phyloP scores from a whole-genome alignment of 352 stramenopile genomes.

The Globisporangium acanthophoron region DNA sequence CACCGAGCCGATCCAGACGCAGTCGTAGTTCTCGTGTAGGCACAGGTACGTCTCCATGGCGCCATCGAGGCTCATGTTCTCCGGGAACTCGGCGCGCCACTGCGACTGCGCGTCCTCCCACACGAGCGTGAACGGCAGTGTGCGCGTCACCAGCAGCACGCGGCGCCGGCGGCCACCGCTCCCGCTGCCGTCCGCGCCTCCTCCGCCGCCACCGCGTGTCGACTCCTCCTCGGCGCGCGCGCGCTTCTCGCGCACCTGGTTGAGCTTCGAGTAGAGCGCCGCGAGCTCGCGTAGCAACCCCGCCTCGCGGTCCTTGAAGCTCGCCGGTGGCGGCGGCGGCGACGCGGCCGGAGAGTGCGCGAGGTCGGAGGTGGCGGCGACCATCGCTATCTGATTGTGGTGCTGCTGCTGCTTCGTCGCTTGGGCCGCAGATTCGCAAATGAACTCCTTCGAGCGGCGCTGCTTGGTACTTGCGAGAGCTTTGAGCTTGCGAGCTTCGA shows the following conservation, averaged over 20 bases:
- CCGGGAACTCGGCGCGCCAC: slow-evolving; percentile 75
- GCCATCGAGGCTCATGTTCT: slow-evolving; percentile 63
- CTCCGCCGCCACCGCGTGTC: slow-evolving; percentile 13
- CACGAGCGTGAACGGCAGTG: slow-evolving; percentile 71
- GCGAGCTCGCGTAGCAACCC: slow-evolving; percentile 66
- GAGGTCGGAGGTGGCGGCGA: neutral
- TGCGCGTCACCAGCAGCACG: slow-evolving; percentile 71
- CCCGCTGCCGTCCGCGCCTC: slow-evolving; percentile 17
- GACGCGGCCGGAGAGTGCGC: neutral
- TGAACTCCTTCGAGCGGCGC: too few relatives aligned
- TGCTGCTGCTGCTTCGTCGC: too few relatives aligned
- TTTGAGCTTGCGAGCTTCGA: too few relatives aligned
- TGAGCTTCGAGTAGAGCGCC: slow-evolving; percentile 75
- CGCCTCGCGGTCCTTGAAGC: slow-evolving; percentile 68
- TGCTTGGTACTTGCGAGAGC: too few relatives aligned
- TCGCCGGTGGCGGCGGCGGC: slow-evolving; percentile 6
- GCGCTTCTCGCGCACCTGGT: slow-evolving; percentile 77
- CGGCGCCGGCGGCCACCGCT: slow-evolving; percentile 32
- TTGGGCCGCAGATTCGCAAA: too few relatives aligned
- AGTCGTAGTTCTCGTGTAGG: slow-evolving; percentile 77
- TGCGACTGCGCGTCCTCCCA: slow-evolving; percentile 77
- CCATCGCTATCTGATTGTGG: too few relatives aligned
- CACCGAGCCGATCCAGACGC: slow-evolving; percentile 79
- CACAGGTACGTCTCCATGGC: slow-evolving; percentile 76
- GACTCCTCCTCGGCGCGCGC: slow-evolving; percentile 62